phyloP scores from a whole-genome alignment of 345 rosid genomes.

The Psidium friedrichsthalianum region DNA sequence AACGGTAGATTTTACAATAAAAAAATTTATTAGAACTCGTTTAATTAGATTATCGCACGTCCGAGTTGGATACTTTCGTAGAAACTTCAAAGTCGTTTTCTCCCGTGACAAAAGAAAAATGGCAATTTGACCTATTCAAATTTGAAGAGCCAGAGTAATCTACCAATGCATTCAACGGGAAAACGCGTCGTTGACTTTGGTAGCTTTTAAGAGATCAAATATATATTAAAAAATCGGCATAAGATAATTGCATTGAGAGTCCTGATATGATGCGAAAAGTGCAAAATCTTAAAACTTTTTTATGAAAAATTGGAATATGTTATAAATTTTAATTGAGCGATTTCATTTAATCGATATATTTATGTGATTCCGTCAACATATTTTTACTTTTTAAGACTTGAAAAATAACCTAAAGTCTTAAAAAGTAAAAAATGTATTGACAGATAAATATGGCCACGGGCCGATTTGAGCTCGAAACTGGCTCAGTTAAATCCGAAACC shows the following conservation, averaged over 20 bases:
- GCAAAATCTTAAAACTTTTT: background rate
- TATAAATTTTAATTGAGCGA: background rate
- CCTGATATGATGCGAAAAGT: background rate
- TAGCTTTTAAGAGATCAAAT: background rate
- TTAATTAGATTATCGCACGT: background rate
- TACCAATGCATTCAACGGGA: background rate
- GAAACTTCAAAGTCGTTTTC: fast-evolving
- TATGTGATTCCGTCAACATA: background rate
- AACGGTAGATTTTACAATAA: background rate
- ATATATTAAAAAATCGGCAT: fast-evolving
- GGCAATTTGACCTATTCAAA: background rate
- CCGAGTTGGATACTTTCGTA: background rate
- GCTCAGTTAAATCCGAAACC: no score
- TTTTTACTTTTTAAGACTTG: background rate
- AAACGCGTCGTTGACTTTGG: no score
- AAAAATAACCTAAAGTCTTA: no score
- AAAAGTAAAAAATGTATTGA: no score
- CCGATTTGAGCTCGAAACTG: no score
- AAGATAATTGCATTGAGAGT: background rate
- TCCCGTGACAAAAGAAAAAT: background rate
- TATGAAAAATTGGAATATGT: background rate
- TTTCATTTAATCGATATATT: background rate
- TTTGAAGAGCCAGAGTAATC: background rate
- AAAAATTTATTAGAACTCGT: background rate
- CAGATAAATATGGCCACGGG: no score